Evolutionary conservation across 23 red algal species (phyloP).

Genomic region (Agarophyton chilense): DNA sequence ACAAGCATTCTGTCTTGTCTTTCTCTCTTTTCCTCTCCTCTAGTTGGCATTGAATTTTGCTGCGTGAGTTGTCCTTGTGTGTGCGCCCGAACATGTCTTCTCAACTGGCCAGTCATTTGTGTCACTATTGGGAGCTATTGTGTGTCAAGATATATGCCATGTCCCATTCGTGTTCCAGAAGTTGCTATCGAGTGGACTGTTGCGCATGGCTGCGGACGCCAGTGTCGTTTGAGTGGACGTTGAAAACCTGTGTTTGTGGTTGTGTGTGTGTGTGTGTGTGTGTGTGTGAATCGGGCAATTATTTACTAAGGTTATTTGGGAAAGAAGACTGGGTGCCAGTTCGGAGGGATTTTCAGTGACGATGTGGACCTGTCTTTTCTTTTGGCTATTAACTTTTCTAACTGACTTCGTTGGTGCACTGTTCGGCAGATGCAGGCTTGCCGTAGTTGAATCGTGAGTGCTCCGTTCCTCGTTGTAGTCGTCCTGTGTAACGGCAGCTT

Average conservation of each 20-base stretch:
- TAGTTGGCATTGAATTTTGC: not conserved
- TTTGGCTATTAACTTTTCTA: slow-evolving; percentile 25
- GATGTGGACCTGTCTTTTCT: slow-evolving; percentile 40
- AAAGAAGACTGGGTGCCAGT: slow-evolving; percentile 12
- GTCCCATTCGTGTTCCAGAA: not conserved
- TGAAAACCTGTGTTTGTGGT: not conserved
- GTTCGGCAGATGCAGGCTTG: not conserved
- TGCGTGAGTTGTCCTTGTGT: not conserved
- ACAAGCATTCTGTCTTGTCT: too few species aligned
- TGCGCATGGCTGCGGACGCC: not conserved
- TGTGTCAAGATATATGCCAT: too few species aligned
- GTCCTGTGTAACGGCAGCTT: slow-evolving; percentile 17
- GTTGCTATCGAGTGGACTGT: not conserved
- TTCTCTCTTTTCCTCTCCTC: not conserved
- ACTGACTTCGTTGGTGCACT: slow-evolving; percentile 33
- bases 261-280: too few species aligned
- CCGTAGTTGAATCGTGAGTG: slow-evolving; percentile 4
- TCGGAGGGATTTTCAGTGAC: slow-evolving; percentile 4
- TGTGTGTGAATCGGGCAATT: slow-evolving; percentile 7
- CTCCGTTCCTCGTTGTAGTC: not conserved
- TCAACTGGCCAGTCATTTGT: too few species aligned
- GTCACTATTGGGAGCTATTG: too few species aligned
- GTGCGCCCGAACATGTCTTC: not conserved
- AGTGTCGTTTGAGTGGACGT: not conserved
- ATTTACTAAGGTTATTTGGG: not conserved